phyloP scores from a whole-genome alignment of 768 basidiomycete genomes.

The Antrodiella citrinella region DNA sequence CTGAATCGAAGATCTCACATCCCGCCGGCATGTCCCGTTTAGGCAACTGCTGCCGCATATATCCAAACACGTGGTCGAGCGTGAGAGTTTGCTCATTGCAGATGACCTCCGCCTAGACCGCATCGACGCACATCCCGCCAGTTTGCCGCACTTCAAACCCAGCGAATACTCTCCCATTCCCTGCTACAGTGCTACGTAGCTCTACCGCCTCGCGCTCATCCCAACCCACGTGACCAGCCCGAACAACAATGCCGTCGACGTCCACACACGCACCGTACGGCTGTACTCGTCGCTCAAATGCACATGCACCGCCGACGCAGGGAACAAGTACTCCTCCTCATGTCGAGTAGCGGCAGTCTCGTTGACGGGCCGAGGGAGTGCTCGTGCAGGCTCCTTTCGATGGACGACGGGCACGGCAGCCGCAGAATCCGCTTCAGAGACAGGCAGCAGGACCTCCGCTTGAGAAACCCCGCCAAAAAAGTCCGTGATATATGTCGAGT shows the following conservation, averaged over 20 bases:
- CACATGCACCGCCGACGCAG: background rate
- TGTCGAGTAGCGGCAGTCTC: background rate
- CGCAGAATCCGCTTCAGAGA: background rate
- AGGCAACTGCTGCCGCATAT: too few species aligned
- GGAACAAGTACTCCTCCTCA: background rate
- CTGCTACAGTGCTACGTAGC: too few species aligned
- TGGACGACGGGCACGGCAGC: background rate
- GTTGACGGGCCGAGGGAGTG: background rate
- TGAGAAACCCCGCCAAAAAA: slow-evolving; percentile 78
- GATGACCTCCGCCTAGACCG: too few species aligned
- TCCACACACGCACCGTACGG: slow-evolving; percentile 3
- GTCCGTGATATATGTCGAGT: slow-evolving; percentile 51
- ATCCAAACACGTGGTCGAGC: too few species aligned
- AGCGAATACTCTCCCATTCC: too few species aligned
- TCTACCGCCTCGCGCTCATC: too few species aligned
- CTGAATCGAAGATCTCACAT: too few species aligned
- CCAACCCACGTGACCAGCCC: slow-evolving; percentile 6
- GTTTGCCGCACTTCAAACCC: too few species aligned
- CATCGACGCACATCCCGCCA: too few species aligned
- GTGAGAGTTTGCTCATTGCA: too few species aligned
- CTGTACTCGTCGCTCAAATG: background rate
- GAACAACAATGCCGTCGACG: slow-evolving; percentile 1
- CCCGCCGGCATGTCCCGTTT: too few species aligned
- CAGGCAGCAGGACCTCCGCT: slow-evolving; percentile 48
- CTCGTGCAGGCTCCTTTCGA: background rate